phyloP scores from a whole-genome alignment of 2,329 filamentous ascomycete species.

The Exserohilum turcica region DNA sequence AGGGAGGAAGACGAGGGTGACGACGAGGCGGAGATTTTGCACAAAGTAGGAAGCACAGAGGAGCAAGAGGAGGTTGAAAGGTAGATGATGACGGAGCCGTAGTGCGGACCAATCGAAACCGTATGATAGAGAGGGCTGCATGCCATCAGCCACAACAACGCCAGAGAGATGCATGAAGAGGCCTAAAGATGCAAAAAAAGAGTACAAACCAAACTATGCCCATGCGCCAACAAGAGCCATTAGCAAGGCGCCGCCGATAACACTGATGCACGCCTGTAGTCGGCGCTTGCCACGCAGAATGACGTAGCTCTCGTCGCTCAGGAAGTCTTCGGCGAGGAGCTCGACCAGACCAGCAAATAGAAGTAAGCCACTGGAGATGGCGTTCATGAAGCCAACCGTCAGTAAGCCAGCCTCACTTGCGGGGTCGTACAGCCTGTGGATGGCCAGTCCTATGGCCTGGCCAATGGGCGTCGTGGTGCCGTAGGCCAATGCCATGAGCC shows the following conservation, averaged over 20 bases:
- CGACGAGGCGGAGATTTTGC: constrained; percentile 42
- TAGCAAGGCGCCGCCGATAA: constrained; percentile 63
- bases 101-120: neutral
- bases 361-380: constrained; percentile 54
- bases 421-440: constrained; percentile 59
- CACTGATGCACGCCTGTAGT: constrained; percentile 65
- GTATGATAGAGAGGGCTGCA: neutral
- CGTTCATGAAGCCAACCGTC: constrained; percentile 58
- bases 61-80: constrained; percentile 67
- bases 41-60: constrained; percentile 57
- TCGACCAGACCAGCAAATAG: constrained; percentile 58
- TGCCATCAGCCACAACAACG: constrained; percentile 11
- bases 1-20: constrained; percentile 23
- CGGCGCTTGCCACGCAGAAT: constrained; percentile 62
- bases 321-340: constrained; percentile 57
- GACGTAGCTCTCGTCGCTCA: constrained; percentile 68
- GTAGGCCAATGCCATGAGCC: constrained; percentile 68
- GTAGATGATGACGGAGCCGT: constrained; percentile 12
- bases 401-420: constrained; percentile 54
- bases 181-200: neutral
- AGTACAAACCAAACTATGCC: constrained; percentile 50
- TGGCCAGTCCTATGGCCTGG: constrained; percentile 56
- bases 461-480: constrained; percentile 61
- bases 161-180: constrained; percentile 10
- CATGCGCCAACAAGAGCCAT: constrained; percentile 73